phyloP scores from a whole-genome alignment of 2,329 filamentous ascomycete genomes.

The Sporothrix pseudoabietina region DNA sequence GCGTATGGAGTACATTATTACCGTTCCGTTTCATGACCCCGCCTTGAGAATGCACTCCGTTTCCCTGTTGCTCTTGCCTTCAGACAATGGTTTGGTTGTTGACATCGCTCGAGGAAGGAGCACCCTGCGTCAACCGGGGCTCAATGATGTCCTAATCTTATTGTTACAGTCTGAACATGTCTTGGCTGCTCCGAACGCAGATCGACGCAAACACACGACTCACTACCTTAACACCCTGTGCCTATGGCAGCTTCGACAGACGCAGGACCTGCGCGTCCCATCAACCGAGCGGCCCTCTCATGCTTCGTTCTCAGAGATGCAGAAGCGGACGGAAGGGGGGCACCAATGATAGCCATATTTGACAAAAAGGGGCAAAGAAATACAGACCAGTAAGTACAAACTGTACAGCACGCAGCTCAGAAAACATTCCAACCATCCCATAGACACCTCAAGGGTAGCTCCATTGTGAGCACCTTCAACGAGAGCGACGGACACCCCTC shows the following conservation, averaged over 20 bases:
- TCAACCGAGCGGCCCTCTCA: background rate
- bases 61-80: background rate
- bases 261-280: background rate
- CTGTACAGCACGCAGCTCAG: background rate
- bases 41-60: background rate
- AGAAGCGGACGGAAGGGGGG: background rate
- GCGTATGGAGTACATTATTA: background rate
- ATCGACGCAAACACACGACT: too few relatives aligned
- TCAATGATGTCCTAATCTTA: too few relatives aligned
- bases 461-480: conserved; percentile 65
- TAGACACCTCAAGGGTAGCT: conserved; percentile 57
- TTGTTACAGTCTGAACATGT: too few relatives aligned
- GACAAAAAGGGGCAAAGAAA: background rate
- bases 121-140: background rate
- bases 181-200: too few relatives aligned
- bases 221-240: background rate
- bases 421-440: background rate
- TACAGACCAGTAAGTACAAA: background rate
- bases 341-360: background rate
- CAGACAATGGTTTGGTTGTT: background rate
- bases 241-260: background rate
- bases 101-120: background rate
- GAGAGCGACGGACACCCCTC: conserved; percentile 54
- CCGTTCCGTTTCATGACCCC: background rate
- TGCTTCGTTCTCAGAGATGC: background rate